These are phyloP conservation scores for Hypoxylon trugodes DNA, from an alignment of 495 filamentous ascomycete species.

Conservation along the genomic window DNA sequence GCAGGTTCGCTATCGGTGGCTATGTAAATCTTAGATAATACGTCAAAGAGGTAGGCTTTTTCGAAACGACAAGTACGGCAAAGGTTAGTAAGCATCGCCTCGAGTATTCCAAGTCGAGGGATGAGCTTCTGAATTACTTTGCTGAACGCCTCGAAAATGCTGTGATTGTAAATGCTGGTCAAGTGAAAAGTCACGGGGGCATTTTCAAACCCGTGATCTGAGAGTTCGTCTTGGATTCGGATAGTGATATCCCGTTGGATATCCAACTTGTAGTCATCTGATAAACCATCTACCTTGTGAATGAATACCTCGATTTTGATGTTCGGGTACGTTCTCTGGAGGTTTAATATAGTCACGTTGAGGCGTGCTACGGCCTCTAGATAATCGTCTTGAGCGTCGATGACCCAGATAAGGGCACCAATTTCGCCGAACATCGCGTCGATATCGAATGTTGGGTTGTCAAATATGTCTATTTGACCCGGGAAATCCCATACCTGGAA, in stretches of 20 bases:
- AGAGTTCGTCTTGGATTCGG: conserved; percentile 95
- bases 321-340: conserved; percentile 85
- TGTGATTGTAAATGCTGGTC: conserved; percentile 97
- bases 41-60: conserved; percentile 97
- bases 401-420: conserved; percentile 96
- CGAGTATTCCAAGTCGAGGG: conserved; percentile 88
- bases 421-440: conserved; percentile 93
- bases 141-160: conserved; percentile 96
- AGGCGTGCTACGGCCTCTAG: conserved; percentile 87
- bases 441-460: conserved; percentile 81
- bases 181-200: conserved; percentile 91
- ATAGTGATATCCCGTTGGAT: conserved; percentile 95
- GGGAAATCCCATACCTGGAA: conserved; percentile 99
- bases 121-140: conserved; percentile 98
- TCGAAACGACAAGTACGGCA: conserved; percentile 91
- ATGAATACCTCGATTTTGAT: conserved; percentile 98
- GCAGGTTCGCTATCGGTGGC: conserved; percentile 93
- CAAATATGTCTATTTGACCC: conserved; percentile 88
- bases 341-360: conserved; percentile 83
- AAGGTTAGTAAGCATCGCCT: conserved; percentile 88
- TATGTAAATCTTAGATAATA: conserved; percentile 97
- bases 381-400: conserved; percentile 97
- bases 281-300: conserved; percentile 95
- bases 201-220: conserved; percentile 89
- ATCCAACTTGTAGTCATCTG: conserved; percentile 92